Evolutionary conservation across 257 asterid genomes (phyloP).

Genomic region (Penstemon eatonii): DNA sequence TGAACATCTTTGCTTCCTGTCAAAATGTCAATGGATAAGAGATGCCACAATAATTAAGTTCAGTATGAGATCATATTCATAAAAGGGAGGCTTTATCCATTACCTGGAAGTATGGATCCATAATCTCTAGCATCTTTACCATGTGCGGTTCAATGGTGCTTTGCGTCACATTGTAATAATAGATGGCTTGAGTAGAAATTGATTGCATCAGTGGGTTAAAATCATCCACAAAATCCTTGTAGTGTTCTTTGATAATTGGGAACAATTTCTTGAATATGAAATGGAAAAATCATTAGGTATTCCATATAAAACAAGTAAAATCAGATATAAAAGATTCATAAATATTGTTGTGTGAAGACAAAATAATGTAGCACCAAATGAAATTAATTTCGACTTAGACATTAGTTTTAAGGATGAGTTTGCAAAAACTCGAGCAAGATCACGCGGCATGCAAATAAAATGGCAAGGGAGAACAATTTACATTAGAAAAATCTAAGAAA

Average conservation of each 20-base stretch:
- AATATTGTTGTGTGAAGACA: background rate
- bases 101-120: conserved; percentile 43
- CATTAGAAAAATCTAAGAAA: background rate
- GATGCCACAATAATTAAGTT: conserved; percentile 1
- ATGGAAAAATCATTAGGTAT: background rate
- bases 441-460: background rate
- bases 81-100: background rate
- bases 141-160: conserved; percentile 32
- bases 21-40: conserved; percentile 14
- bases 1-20: conserved; percentile 43
- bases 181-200: conserved; percentile 28
- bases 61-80: background rate
- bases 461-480: background rate
- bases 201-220: conserved; percentile 30
- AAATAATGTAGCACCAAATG: background rate
- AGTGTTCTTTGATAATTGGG: conserved; percentile 38
- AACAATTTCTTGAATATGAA: conserved; percentile 38
- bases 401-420: background rate
- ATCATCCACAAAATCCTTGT: conserved; percentile 20
- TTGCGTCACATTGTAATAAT: conserved; percentile 34
- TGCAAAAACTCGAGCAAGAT: background rate
- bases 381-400: background rate
- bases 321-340: background rate
- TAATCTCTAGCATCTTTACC: conserved; percentile 23
- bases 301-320: background rate